Conservation (phyloP, 768 basidiomycete species). For the Xerocomellus amylosporus region DNA sequence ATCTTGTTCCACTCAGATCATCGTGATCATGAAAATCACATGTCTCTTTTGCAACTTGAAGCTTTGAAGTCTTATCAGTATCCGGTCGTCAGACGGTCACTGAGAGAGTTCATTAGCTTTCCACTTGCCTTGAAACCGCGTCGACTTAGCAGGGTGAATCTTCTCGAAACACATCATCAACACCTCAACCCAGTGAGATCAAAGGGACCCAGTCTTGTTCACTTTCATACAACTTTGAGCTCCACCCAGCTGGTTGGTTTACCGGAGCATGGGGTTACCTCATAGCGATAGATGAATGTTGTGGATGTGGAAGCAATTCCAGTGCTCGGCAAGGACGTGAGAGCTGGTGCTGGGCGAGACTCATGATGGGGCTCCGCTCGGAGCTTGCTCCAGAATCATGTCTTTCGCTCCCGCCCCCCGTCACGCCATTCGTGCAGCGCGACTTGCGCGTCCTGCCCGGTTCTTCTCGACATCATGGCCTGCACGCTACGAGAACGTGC, state of each 20-base stretch:
- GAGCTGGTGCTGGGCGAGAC: neutral
- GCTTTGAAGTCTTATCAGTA: neutral
- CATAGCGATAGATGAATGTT: neutral
- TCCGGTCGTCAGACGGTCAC: neutral
- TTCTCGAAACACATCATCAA: neutral
- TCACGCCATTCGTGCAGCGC: conserved; percentile 2
- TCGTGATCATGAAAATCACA: neutral
- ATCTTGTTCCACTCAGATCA: too few relatives aligned
- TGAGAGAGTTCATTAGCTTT: neutral
- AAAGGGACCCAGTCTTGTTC: too few relatives aligned
- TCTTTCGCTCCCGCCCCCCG: conserved; percentile 10
- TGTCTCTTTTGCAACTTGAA: neutral
- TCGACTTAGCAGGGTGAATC: neutral
- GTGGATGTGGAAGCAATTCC: neutral
- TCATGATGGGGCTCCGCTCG: neutral
- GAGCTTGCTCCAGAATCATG: conserved; percentile 13
- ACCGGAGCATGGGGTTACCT: neutral
- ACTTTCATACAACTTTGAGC: neutral
- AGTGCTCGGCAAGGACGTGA: neutral
- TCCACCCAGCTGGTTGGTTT: too few relatives aligned
- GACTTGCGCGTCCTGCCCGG: conserved; percentile 7
- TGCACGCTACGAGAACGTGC: conserved; percentile 58
- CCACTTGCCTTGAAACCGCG: neutral
- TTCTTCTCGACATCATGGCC: conserved; percentile 30
- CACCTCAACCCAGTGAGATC: neutral